A percentile compares a stretch with the other conserved stretches of the same genome.
Evolutionary conservation across 1,139 yeast species (phyloP).

Genomic region (Candida buenavistaensis): DNA sequence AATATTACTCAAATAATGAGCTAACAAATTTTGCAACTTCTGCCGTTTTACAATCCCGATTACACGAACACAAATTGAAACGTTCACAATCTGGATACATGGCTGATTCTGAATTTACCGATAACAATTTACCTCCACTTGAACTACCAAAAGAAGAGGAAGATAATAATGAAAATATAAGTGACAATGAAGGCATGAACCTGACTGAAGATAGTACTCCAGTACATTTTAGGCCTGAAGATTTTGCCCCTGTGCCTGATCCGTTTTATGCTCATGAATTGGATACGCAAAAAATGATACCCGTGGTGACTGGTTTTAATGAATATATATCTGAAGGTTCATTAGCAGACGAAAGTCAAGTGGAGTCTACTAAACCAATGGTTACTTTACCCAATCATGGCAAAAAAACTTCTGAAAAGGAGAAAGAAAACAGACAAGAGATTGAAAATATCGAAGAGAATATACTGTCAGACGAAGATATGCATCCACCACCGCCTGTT

Average conservation of each 20-base stretch:
- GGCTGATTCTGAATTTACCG: conserved; percentile 23
- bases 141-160: conserved; percentile 8
- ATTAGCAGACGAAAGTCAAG: conserved; percentile 25
- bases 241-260: conserved; percentile 20
- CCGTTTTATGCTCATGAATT: conserved; percentile 18
- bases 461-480: conserved; percentile 12
- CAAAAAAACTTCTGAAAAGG: conserved; percentile 9
- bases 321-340: conserved; percentile 28
- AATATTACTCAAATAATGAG: conserved; percentile 12
- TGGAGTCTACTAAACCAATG: conserved; percentile 12
- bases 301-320: conserved; percentile 16
- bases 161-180: conserved; percentile 1
- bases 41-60: conserved; percentile 11
- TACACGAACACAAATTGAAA: conserved; percentile 9
- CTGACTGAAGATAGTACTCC: conserved; percentile 2
- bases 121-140: conserved; percentile 8
- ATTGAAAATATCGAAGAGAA: conserved; percentile 3
- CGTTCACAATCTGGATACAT: conserved; percentile 18
- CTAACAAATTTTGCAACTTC: conserved; percentile 16
- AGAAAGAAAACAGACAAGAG: conserved; percentile 5
- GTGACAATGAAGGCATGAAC: background rate
- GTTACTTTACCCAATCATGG: conserved; percentile 11
- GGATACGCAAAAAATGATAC: conserved; percentile 8
- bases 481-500: conserved; percentile 19
- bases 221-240: conserved; percentile 5